Evolutionary conservation across 495 filamentous ascomycete species (phyloP), one percentile per base, ranked within the genome.

Genomic region (Penicilliopsis zonata): DNA sequence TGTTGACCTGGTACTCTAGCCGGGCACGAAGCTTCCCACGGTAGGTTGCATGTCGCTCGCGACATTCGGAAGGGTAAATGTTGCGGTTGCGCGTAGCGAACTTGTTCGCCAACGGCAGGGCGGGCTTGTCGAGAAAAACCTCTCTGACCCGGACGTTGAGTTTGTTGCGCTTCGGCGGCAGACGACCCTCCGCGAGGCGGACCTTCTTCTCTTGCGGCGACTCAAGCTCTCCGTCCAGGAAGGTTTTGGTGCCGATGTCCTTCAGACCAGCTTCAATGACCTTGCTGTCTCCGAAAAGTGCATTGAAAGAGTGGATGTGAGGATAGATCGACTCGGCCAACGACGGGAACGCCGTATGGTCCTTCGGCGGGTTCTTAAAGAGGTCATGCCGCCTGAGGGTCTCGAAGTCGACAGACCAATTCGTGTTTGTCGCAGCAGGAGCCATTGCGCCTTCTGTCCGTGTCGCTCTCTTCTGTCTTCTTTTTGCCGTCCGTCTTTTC

Each of bases 301-400:
- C 79, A 65, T 98, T 93, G 74, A 95, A 96, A 6, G 90, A 88
- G 40, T 94, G 76, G 49, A 94, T 76, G 53, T 98, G 90, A 19
- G 90, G 90, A 36, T 78, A 67, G 38, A 94, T 74, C 2, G 88
- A 82, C 24, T 70, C 74, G 29, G 83, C 78, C 28, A 98, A 69
- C 9, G 82, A 71, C 3, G 90, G 90, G 51, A 90, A 96, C 32
- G 90, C 84, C 9, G 86, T 80, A 29, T 71, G 75, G 46, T 95
- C 86, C 46, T 70, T 78, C 1, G 90, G 87, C 2, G 90, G 88
- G 40, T 87, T 74, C 43, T 72, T 69, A 50, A 95, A 98, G 10
- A 96, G 80, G 14, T 77, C 72, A 48, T 96, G 80, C 42, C 88
- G 76, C 29, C 81, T 74, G 31, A 82, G 55, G 4, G 78, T 82